phyloP scores from a whole-genome alignment of 2,329 filamentous ascomycete genomes.

The Paracoccidioides lutzii region DNA sequence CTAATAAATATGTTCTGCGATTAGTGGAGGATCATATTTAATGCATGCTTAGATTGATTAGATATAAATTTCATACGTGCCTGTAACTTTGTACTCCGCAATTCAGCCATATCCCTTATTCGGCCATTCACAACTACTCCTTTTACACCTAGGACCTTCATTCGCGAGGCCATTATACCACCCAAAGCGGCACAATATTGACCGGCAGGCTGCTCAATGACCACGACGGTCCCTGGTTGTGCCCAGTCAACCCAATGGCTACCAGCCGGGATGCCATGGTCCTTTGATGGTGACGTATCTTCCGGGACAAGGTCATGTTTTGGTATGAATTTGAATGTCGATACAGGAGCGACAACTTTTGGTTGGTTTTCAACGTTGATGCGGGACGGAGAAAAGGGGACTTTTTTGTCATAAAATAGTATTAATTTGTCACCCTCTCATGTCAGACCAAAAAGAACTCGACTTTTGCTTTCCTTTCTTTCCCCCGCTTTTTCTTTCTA shows the following conservation, averaged over 20 bases:
- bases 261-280: slow-evolving; percentile 43
- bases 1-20: slow-evolving; percentile 13
- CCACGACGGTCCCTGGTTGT: slow-evolving; percentile 46
- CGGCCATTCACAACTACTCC: slow-evolving; percentile 56
- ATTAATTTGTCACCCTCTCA: not conserved
- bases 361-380: slow-evolving; percentile 17
- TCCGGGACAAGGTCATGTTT: slow-evolving; percentile 37
- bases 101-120: slow-evolving; percentile 51
- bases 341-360: slow-evolving; percentile 32
- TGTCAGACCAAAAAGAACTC: not conserved
- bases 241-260: slow-evolving; percentile 59
- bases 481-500: not conserved
- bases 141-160: slow-evolving; percentile 48
- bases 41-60: not conserved
- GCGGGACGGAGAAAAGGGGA: slow-evolving; percentile 23
- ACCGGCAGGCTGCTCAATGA: slow-evolving; percentile 52
- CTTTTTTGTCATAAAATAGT: slow-evolving; percentile 11
- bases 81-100: slow-evolving; percentile 43
- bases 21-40: not conserved
- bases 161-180: slow-evolving; percentile 62
- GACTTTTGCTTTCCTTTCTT: too few relatives aligned
- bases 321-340: slow-evolving; percentile 43
- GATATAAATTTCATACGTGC: slow-evolving; percentile 30
- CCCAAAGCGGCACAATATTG: slow-evolving; percentile 61
- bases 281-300: slow-evolving; percentile 14